Evolutionary conservation across 1,139 yeast species (phyloP).

Genomic region (Meyerozyma guilliermondii): DNA sequence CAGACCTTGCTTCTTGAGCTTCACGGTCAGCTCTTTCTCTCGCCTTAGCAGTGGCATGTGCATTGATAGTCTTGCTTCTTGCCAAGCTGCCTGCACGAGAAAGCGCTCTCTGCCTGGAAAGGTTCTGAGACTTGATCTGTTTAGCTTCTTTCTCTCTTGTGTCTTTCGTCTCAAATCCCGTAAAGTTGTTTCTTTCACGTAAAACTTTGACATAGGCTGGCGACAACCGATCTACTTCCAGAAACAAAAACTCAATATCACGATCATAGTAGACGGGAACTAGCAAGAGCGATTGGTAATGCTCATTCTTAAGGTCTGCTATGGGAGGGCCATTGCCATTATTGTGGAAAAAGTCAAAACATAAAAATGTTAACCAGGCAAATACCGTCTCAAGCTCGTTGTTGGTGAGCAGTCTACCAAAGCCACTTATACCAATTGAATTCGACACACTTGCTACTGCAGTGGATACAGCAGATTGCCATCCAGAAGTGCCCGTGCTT

Average conservation of each 20-base stretch:
- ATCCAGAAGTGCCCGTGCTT: constrained; percentile 17
- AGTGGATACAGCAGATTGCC: constrained; percentile 48
- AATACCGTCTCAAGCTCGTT: constrained; percentile 67
- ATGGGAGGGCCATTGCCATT: constrained; percentile 80
- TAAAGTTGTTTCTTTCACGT: constrained; percentile 38
- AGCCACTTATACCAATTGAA: constrained; percentile 41
- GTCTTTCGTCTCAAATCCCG: constrained; percentile 4
- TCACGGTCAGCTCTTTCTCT: constrained; percentile 51
- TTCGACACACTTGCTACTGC: constrained; percentile 47
- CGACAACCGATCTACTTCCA: constrained; percentile 55
- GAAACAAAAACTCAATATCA: constrained; percentile 43
- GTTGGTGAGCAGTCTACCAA: constrained; percentile 51
- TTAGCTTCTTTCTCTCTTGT: too few species aligned
- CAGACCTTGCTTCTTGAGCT: constrained; percentile 47
- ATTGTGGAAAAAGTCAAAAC: constrained; percentile 71
- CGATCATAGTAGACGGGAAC: constrained; percentile 67
- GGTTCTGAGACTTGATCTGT: too few species aligned
- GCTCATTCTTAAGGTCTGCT: constrained; percentile 56
- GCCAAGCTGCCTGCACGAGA: constrained; percentile 53
- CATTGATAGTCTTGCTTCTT: constrained; percentile 63
- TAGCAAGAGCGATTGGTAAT: constrained; percentile 59
- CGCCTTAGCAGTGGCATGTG: constrained; percentile 63
- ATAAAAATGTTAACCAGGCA: constrained; percentile 64
- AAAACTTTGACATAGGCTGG: constrained; percentile 48
- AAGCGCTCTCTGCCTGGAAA: constrained; percentile 14